Conservation (phyloP, 2,329 filamentous ascomycete genomes). For the Alternaria rosae region DNA sequence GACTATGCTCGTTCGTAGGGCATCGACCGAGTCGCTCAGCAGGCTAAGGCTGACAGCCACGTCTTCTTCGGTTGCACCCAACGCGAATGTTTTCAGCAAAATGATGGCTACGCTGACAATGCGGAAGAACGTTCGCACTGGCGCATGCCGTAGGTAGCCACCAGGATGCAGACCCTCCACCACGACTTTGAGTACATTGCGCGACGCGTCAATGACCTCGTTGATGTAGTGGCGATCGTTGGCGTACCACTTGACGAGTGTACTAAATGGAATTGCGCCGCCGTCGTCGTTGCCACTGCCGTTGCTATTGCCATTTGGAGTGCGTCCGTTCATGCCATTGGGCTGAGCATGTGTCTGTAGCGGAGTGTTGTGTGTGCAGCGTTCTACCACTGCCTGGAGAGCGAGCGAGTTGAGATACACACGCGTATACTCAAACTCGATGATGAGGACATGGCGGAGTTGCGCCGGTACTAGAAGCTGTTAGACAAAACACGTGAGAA, state of each 20-base stretch:
- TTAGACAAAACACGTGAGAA: conserved; percentile 23
- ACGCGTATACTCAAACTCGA: conserved; percentile 94
- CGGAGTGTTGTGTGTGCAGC: conserved; percentile 78
- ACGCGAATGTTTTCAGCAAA: conserved; percentile 80
- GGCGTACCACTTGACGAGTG: conserved; percentile 60
- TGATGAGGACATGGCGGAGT: conserved; percentile 79
- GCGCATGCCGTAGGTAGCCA: conserved; percentile 81
- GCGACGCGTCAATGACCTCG: conserved; percentile 78
- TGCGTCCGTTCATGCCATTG: conserved; percentile 29
- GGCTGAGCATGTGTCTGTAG: conserved; percentile 45
- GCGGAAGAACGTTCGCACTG: conserved; percentile 84
- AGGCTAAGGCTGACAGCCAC: conserved; percentile 77
- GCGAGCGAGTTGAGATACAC: conserved; percentile 95
- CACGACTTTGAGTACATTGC: conserved; percentile 78
- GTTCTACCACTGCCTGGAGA: conserved; percentile 91
- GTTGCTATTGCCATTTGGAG: conserved; percentile 32
- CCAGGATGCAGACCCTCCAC: conserved; percentile 77
- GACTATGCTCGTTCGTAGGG: conserved; percentile 78
- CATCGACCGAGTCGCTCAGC: conserved; percentile 77
- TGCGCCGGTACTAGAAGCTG: conserved; percentile 58
- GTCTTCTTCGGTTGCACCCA: conserved; percentile 80
- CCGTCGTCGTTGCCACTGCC: conserved; percentile 48
- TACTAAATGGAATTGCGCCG: conserved; percentile 55
- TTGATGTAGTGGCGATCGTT: conserved; percentile 69
- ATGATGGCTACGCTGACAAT: conserved; percentile 89